phyloP scores from a whole-genome alignment of 2,329 filamentous ascomycete species.

The Fusarium sublunatum region DNA sequence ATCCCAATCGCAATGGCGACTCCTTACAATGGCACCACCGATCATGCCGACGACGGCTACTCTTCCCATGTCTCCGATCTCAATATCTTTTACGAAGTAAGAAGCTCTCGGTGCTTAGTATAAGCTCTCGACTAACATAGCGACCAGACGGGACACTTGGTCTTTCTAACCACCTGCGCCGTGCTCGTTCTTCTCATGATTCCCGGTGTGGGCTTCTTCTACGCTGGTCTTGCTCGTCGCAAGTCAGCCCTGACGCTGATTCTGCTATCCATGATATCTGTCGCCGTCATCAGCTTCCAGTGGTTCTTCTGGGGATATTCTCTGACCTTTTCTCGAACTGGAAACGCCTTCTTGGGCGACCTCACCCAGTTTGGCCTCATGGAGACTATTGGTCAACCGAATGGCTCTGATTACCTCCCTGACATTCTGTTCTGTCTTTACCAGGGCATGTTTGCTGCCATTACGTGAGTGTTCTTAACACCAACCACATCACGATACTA shows the following conservation, averaged over 20 bases:
- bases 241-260: constrained; percentile 90
- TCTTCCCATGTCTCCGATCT: constrained; percentile 71
- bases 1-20: constrained; percentile 46
- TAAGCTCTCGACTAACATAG: background rate
- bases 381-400: constrained; percentile 80
- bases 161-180: constrained; percentile 81
- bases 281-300: constrained; percentile 84
- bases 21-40: constrained; percentile 63
- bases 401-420: constrained; percentile 76
- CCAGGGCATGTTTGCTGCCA: constrained; percentile 89
- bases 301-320: constrained; percentile 98
- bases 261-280: constrained; percentile 85
- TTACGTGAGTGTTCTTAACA: constrained; percentile 72
- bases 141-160: constrained; percentile 78
- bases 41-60: constrained; percentile 63
- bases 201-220: constrained; percentile 94
- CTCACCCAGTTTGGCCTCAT: constrained; percentile 84
- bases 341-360: constrained; percentile 81
- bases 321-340: constrained; percentile 83
- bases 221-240: constrained; percentile 87
- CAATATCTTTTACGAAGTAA: constrained; percentile 85
- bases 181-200: constrained; percentile 92
- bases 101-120: constrained; percentile 32
- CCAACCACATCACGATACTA: background rate
- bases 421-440: constrained; percentile 88